These are phyloP conservation scores for Aspergillus tanneri DNA, from an alignment of 2,329 filamentous ascomycete genomes.

Conservation along the genomic window DNA sequence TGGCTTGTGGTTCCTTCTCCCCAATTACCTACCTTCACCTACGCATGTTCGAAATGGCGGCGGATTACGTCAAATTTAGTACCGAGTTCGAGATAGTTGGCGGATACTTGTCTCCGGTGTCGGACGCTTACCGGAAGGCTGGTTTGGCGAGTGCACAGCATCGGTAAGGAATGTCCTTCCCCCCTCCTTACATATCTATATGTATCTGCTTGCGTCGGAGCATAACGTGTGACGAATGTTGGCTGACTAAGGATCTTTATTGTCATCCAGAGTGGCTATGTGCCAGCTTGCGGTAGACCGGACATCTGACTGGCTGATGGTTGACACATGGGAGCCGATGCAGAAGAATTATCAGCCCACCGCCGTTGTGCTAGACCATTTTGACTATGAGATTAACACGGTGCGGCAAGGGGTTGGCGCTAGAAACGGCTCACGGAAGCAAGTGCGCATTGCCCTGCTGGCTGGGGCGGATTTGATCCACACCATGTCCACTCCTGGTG, in stretches of 20 bases:
- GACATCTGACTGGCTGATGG: conserved; percentile 77
- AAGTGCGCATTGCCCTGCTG: conserved; percentile 73
- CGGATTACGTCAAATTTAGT: conserved; percentile 73
- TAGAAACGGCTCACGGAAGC: conserved; percentile 63
- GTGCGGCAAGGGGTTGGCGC: conserved; percentile 71
- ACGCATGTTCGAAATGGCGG: conserved; percentile 85
- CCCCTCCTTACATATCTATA: background rate
- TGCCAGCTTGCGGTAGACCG: conserved; percentile 73
- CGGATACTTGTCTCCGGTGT: conserved; percentile 79
- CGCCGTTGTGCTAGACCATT: conserved; percentile 85
- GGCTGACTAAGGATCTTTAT: background rate
- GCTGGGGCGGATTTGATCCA: conserved; percentile 75
- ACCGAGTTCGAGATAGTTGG: conserved; percentile 81
- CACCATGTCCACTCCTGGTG: conserved; percentile 67
- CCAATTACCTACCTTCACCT: conserved; percentile 60
- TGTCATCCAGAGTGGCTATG: conserved; percentile 67
- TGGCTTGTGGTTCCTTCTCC: conserved; percentile 63
- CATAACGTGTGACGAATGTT: background rate
- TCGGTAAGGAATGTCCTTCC: conserved; percentile 46
- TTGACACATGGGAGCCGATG: conserved; percentile 85
- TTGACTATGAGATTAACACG: conserved; percentile 83
- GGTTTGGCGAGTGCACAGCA: conserved; percentile 72
- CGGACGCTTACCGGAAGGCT: conserved; percentile 74
- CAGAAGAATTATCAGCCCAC: conserved; percentile 84
- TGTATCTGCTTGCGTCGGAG: background rate